Percentiles rank a stretch among this genome's conserved stretches.
Evolutionary conservation across 1,284 basidiomycete genomes (phyloP).

Genomic region (Moesziomyces antarcticus): DNA sequence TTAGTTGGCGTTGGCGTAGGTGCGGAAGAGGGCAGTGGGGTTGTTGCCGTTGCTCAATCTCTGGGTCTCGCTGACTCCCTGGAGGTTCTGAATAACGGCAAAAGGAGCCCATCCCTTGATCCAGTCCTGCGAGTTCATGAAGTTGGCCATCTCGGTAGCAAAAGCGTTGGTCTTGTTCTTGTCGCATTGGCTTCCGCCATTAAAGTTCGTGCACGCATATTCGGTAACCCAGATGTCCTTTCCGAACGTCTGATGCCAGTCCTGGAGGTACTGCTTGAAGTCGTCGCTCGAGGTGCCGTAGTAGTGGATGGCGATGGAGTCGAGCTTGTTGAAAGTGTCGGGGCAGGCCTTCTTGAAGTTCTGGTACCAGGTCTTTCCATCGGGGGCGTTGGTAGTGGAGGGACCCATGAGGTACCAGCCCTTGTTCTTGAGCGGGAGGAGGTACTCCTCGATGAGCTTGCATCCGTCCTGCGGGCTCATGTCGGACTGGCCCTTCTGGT

Average conservation of each 20-base stretch:
- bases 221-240: constrained; percentile 64
- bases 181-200: constrained; percentile 67
- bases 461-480: constrained; percentile 49
- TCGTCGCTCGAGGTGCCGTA: constrained; percentile 51
- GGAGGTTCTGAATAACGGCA: constrained; percentile 56
- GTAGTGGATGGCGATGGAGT: constrained; percentile 61
- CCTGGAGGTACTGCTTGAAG: constrained; percentile 53
- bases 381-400: constrained; percentile 54
- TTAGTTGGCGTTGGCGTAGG: constrained; percentile 28
- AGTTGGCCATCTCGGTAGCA: constrained; percentile 68
- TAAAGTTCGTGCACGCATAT: constrained; percentile 64
- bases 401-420: constrained; percentile 60
- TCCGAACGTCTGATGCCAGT: constrained; percentile 47
- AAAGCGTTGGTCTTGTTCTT: constrained; percentile 69
- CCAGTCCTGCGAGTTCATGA: constrained; percentile 58
- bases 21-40: constrained; percentile 47
- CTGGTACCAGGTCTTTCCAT: constrained; percentile 54
- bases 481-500: constrained; percentile 58
- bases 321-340: constrained; percentile 51
- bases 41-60: constrained; percentile 37
- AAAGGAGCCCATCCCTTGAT: constrained; percentile 58
- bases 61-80: constrained; percentile 53
- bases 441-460: constrained; percentile 53
- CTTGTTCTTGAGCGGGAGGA: constrained; percentile 55
- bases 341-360: constrained; percentile 45